Conservation (phyloP, 2,329 filamentous ascomycete species). For the Alternaria tenuissima region DNA sequence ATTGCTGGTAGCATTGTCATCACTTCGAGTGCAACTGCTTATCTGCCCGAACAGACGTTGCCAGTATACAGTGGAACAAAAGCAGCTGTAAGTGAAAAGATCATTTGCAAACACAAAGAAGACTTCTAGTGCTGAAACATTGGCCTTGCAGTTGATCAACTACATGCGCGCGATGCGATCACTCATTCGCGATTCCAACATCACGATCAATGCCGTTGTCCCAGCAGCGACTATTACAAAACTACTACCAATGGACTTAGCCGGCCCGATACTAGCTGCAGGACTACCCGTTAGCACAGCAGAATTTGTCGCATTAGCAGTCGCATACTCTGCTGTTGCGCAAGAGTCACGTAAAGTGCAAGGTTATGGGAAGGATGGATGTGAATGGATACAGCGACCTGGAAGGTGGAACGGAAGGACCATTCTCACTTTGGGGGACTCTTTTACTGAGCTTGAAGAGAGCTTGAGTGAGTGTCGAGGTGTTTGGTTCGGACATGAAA, state of each 20-base stretch:
- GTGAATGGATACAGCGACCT: neutral
- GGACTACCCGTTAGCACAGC: slow-evolving; percentile 48
- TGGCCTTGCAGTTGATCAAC: neutral
- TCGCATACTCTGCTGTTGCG: slow-evolving; percentile 52
- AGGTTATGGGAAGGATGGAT: slow-evolving; percentile 47
- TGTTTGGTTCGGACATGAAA: slow-evolving; percentile 48
- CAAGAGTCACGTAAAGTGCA: slow-evolving; percentile 44
- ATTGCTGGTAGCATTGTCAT: slow-evolving; percentile 50
- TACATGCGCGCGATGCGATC: neutral
- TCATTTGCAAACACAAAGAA: slow-evolving; percentile 29
- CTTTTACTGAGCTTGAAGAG: slow-evolving; percentile 50
- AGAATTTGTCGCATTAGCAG: slow-evolving; percentile 46
- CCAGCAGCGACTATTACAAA: slow-evolving; percentile 48
- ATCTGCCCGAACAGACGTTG: slow-evolving; percentile 49
- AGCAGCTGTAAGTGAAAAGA: slow-evolving; percentile 41
- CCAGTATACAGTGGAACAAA: slow-evolving; percentile 46
- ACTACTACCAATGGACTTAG: slow-evolving; percentile 43
- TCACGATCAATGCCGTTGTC: slow-evolving; percentile 53
- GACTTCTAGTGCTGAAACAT: neutral
- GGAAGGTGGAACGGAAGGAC: slow-evolving; percentile 48
- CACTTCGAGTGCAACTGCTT: slow-evolving; percentile 50
- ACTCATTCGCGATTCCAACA: slow-evolving; percentile 8
- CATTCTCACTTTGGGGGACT: slow-evolving; percentile 49
- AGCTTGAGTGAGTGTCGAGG: slow-evolving; percentile 19
- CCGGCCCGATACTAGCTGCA: slow-evolving; percentile 40